Conservation (phyloP, 495 filamentous ascomycete genomes). For the Jackrogersella minutella region DNA sequence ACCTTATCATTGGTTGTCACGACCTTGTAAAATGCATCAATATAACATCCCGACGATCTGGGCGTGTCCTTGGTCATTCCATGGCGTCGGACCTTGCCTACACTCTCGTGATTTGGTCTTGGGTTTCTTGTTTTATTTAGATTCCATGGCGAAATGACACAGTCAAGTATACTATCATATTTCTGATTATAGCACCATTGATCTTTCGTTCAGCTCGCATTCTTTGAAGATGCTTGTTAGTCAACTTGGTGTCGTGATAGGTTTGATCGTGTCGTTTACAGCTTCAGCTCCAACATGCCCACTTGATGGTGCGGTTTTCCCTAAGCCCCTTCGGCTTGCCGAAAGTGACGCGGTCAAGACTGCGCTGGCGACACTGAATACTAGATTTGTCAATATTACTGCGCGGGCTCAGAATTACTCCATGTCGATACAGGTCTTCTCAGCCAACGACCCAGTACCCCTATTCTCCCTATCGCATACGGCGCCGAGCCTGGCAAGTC, state of each 20-base stretch:
- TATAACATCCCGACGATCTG: constrained; percentile 16
- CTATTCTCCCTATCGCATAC: constrained; percentile 59
- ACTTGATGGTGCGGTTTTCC: constrained; percentile 58
- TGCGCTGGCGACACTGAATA: constrained; percentile 50
- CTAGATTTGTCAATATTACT: constrained; percentile 39
- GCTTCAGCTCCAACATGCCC: constrained; percentile 53
- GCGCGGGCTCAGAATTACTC: constrained; percentile 52
- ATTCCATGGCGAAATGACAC: not conserved
- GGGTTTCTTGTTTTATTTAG: constrained; percentile 9
- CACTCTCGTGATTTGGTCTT: not conserved
- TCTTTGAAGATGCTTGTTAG: constrained; percentile 17
- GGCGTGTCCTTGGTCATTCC: constrained; percentile 4
- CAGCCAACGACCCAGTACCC: constrained; percentile 50
- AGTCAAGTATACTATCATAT: constrained; percentile 5
- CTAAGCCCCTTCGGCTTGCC: constrained; percentile 50
- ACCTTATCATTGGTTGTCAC: constrained; percentile 12
- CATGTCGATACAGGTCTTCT: constrained; percentile 59
- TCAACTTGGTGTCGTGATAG: constrained; percentile 5
- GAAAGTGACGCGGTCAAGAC: constrained; percentile 42
- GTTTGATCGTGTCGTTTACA: constrained; percentile 15
- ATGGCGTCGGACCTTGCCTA: constrained; percentile 1
- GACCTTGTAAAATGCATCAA: constrained; percentile 12
- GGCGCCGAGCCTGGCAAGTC: constrained; percentile 47
- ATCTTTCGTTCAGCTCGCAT: not conserved
- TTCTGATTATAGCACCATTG: not conserved